Evolutionary conservation across 805 yeast genomes (phyloP).

Genomic region (fission yeast (Schizosaccharomyces pombe)): DNA sequence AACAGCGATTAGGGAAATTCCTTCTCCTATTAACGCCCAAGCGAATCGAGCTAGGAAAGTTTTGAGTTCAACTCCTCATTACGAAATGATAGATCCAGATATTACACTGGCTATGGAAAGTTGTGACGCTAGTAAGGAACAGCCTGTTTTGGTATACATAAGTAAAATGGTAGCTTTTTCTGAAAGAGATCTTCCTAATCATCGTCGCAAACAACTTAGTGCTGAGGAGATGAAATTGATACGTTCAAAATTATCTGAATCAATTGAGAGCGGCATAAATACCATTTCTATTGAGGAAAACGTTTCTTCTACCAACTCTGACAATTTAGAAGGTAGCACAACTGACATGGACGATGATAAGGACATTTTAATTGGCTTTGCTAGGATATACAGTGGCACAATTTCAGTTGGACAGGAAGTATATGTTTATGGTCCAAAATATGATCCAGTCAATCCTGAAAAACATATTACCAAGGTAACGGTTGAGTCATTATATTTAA

Average conservation of each 20-base stretch:
- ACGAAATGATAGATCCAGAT: slow-evolving; percentile 23
- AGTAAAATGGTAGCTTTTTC: slow-evolving; percentile 80
- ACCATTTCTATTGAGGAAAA: slow-evolving; percentile 21
- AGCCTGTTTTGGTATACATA: slow-evolving; percentile 47
- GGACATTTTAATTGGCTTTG: slow-evolving; percentile 66
- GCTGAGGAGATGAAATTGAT: slow-evolving; percentile 42
- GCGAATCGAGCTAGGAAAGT: slow-evolving; percentile 42
- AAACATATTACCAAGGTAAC: slow-evolving; percentile 34
- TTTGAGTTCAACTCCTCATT: slow-evolving; percentile 29
- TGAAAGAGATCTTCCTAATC: slow-evolving; percentile 49
- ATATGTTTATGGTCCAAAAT: slow-evolving; percentile 66
- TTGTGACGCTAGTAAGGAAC: slow-evolving; percentile 38
- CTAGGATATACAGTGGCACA: slow-evolving; percentile 74
- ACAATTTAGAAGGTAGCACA: slow-evolving; percentile 19
- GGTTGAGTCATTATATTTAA: slow-evolving; percentile 45
- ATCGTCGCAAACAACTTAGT: slow-evolving; percentile 16
- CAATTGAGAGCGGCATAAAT: slow-evolving; percentile 12
- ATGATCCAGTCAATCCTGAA: slow-evolving; percentile 38
- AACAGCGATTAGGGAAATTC: slow-evolving; percentile 62
- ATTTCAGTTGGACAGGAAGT: slow-evolving; percentile 51
- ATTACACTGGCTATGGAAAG: slow-evolving; percentile 33
- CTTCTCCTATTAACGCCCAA: slow-evolving; percentile 67
- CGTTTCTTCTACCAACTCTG: slow-evolving; percentile 23
- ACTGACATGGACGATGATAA: slow-evolving; percentile 17
- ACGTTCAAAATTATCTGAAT: slow-evolving; percentile 13